Evolutionary conservation across 306 rosid genomes (phyloP).

Genomic region (Astragalus glycyphyllos): DNA sequence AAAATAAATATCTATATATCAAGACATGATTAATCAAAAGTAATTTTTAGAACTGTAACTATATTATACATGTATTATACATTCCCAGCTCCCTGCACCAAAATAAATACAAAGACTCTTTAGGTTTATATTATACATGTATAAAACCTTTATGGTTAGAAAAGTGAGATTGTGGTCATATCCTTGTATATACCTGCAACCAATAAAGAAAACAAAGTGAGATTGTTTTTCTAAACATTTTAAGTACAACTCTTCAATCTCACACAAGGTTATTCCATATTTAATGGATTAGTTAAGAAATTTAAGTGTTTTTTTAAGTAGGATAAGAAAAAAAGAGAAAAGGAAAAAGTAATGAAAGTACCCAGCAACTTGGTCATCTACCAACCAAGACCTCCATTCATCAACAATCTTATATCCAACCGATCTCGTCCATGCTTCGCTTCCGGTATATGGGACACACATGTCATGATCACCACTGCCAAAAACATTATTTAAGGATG

Average conservation of each 20-base stretch:
- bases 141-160: conserved; percentile 69
- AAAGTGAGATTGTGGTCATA: conserved; percentile 67
- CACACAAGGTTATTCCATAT: too few relatives aligned
- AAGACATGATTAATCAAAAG: neutral
- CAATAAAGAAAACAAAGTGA: too few relatives aligned
- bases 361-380: conserved; percentile 70
- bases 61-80: too few relatives aligned
- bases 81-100: too few relatives aligned
- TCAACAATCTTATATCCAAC: conserved; percentile 66
- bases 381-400: conserved; percentile 87
- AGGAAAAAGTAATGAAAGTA: conserved; percentile 19
- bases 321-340: neutral
- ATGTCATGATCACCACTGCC: conserved; percentile 62
- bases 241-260: too few relatives aligned
- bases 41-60: neutral
- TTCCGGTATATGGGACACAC: conserved; percentile 94
- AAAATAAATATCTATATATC: conserved; percentile 33
- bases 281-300: too few relatives aligned
- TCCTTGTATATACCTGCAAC: conserved; percentile 65
- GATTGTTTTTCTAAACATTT: too few relatives aligned
- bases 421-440: conserved; percentile 82
- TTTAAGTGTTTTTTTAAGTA: neutral
- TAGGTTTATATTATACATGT: conserved; percentile 1
- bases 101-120: too few relatives aligned
- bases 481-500: neutral